Evolutionary conservation across 2,329 filamentous ascomycete genomes (phyloP).

Genomic region (Aspergillus candidus): DNA sequence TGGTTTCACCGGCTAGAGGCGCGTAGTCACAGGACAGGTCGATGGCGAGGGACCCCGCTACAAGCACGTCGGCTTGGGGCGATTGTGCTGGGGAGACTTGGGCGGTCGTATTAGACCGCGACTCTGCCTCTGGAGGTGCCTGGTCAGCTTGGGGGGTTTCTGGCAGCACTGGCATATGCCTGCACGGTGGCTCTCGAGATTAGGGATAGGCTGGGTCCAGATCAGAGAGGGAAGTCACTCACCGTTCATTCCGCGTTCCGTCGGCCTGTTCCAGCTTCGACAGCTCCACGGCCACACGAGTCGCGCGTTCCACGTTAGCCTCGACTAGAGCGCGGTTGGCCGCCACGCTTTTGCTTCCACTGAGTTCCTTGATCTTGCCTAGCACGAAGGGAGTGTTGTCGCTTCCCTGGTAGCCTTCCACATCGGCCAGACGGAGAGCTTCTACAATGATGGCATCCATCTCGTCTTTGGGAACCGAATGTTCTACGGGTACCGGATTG

Average conservation of each 20-base stretch:
- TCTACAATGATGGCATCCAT: conserved; percentile 65
- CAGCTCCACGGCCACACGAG: conserved; percentile 59
- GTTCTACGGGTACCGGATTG: conserved; percentile 71
- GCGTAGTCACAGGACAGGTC: conserved; percentile 79
- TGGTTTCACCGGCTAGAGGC: conserved; percentile 37
- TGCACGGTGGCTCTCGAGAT: conserved; percentile 28
- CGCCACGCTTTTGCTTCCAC: conserved; percentile 60
- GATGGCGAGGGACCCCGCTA: conserved; percentile 83
- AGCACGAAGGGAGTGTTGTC: conserved; percentile 83
- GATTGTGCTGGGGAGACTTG: conserved; percentile 7
- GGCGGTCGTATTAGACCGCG: conserved; percentile 5
- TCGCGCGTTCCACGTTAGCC: conserved; percentile 60
- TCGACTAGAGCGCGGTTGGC: conserved; percentile 69
- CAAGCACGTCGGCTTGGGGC: conserved; percentile 60
- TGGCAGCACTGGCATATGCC: conserved; percentile 32
- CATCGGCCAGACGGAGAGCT: conserved; percentile 59
- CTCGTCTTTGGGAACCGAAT: conserved; percentile 62
- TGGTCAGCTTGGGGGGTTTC: conserved; percentile 19
- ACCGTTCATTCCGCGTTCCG: conserved; percentile 28
- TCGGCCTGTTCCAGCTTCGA: conserved; percentile 46
- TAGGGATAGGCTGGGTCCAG: conserved; percentile 26
- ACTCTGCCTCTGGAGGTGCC: conserved; percentile 16
- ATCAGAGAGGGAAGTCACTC: conserved; percentile 24
- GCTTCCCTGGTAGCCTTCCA: conserved; percentile 63
- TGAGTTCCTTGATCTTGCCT: conserved; percentile 70